Percentiles rank a stretch among this genome's conserved stretches.
Evolutionary conservation across 1,284 basidiomycete genomes (phyloP).

Genomic region (Trametes sp.): DNA sequence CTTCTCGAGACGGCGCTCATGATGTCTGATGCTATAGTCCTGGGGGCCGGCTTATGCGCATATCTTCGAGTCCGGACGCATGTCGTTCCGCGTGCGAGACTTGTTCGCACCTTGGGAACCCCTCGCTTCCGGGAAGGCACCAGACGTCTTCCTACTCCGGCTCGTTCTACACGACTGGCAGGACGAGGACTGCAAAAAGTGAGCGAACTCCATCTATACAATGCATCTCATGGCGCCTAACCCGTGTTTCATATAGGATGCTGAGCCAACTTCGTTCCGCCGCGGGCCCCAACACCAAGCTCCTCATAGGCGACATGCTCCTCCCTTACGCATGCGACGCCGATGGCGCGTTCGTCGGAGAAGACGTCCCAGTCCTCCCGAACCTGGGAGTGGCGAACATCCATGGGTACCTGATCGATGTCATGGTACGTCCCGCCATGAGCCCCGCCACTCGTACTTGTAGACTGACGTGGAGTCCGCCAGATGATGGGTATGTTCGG

Average conservation of each 20-base stretch:
- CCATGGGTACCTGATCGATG: conserved; percentile 71
- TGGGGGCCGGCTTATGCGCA: conserved; percentile 34
- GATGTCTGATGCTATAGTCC: conserved; percentile 25
- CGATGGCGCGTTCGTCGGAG: conserved; percentile 11
- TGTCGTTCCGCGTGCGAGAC: conserved; percentile 57
- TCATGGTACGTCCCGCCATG: conserved; percentile 54
- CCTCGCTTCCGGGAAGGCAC: conserved; percentile 6
- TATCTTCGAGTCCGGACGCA: conserved; percentile 33
- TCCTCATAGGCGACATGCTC: conserved; percentile 63
- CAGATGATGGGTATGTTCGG: conserved; percentile 28
- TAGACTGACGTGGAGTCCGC: background rate
- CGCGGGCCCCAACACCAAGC: conserved; percentile 52
- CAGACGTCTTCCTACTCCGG: conserved; percentile 67
- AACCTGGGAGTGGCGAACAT: conserved; percentile 69
- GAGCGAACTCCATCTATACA: background rate
- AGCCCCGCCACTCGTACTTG: background rate
- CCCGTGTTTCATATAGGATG: conserved; percentile 24
- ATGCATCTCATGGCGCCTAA: background rate
- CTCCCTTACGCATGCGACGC: conserved; percentile 20
- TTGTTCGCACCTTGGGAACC: conserved; percentile 59
- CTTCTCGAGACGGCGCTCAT: conserved; percentile 19
- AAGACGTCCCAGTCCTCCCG: conserved; percentile 36
- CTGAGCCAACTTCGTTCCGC: conserved; percentile 37
- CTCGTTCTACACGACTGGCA: conserved; percentile 78
- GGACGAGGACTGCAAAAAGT: conserved; percentile 46